A percentile compares a stretch with the other conserved stretches of the same genome.
Conservation (phyloP, 2,329 filamentous ascomycete genomes). For the Ophiostoma quercus region DNA sequence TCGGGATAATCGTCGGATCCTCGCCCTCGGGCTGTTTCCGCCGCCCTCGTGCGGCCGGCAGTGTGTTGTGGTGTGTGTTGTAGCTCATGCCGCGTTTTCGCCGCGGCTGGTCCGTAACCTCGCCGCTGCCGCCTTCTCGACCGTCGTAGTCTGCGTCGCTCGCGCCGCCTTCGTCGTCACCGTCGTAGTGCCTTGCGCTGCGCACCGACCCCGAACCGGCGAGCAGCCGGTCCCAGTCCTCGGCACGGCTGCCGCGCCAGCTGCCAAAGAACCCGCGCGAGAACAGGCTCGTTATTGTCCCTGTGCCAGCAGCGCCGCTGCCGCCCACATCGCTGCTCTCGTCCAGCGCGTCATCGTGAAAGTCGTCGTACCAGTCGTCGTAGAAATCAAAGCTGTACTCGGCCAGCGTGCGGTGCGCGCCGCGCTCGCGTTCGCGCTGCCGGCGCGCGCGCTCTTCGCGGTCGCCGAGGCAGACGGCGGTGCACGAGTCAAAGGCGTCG, state of each 20-base stretch:
- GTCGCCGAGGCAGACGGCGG: constrained; percentile 63
- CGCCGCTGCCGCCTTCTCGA: constrained; percentile 26
- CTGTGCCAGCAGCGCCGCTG: constrained; percentile 34
- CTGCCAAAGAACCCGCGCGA: constrained; percentile 59
- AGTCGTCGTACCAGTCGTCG: constrained; percentile 82
- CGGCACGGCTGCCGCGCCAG: constrained; percentile 61
- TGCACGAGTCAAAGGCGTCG: constrained; percentile 65
- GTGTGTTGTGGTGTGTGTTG: constrained; percentile 67
- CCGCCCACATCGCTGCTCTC: constrained; percentile 66
- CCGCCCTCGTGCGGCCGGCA: constrained; percentile 36
- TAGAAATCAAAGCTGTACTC: constrained; percentile 96
- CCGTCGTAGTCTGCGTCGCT: constrained; percentile 28
- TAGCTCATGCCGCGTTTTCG: constrained; percentile 86
- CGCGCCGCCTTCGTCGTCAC: constrained; percentile 32
- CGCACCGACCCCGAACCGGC: constrained; percentile 56
- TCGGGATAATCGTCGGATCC: constrained; percentile 87
- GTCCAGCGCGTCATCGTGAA: constrained; percentile 40
- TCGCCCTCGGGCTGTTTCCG: constrained; percentile 41
- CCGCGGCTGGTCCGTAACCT: constrained; percentile 59
- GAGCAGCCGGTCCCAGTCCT: constrained; percentile 79
- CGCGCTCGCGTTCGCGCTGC: constrained; percentile 56
- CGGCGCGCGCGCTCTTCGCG: constrained; percentile 69
- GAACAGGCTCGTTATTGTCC: constrained; percentile 36
- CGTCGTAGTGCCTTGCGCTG: constrained; percentile 31
- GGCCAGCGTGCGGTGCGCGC: constrained; percentile 51